These are phyloP conservation scores for Aphanomyces stellatus DNA, from an alignment of 352 stramenopile species.

Conservation along the genomic window DNA sequence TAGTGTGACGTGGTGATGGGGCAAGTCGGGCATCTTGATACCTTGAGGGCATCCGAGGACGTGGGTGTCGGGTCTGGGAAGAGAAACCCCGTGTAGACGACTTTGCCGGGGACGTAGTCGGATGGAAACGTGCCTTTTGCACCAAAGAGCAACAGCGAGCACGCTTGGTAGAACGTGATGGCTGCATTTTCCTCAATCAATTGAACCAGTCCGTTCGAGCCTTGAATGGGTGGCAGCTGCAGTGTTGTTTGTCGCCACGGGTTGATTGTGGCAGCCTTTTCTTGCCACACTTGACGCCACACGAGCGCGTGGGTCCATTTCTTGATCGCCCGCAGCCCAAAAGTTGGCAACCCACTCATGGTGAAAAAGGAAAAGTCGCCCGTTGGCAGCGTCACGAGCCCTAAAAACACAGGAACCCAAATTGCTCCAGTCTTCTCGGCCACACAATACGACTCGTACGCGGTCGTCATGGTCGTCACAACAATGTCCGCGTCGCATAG, in stretches of 20 bases:
- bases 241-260: not conserved
- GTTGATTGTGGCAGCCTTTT: constrained; percentile 1
- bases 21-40: no score
- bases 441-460: not conserved
- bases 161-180: not conserved
- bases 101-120: constrained; percentile 9
- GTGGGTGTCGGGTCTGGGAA: not conserved
- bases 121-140: not conserved
- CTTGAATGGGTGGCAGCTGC: not conserved
- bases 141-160: not conserved
- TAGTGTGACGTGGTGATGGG: no score
- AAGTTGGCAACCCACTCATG: not conserved
- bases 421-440: not conserved
- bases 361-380: not conserved
- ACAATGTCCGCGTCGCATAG: constrained; percentile 6
- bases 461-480: not conserved
- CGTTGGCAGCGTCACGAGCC: not conserved
- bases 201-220: not conserved
- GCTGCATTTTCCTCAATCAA: not conserved
- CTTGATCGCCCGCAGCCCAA: not conserved
- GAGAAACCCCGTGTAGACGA: not conserved
- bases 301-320: constrained; percentile 5
- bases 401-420: constrained; percentile 10
- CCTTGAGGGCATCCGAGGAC: not conserved
- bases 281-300: not conserved